Conservation (phyloP, 768 basidiomycete species). For the Suillus ampliporus region DNA sequence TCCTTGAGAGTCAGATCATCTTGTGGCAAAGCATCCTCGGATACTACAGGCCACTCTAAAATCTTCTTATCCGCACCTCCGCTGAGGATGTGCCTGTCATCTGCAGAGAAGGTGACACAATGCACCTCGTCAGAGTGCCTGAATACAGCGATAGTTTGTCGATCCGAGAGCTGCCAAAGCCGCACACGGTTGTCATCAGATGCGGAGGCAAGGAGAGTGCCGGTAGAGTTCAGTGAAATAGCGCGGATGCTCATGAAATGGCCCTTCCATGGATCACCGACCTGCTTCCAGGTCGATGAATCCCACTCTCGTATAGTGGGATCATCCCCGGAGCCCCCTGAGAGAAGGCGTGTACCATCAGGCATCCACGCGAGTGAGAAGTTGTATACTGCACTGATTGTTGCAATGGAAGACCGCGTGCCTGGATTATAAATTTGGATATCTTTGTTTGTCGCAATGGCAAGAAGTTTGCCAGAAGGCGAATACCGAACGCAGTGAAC, state of each 20-base stretch:
- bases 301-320: neutral
- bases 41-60: neutral
- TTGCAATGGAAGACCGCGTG: neutral
- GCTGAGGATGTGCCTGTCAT: neutral
- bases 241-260: neutral
- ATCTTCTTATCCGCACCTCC: neutral
- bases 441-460: neutral
- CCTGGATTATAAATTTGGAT: neutral
- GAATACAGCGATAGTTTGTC: neutral
- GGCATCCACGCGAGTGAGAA: neutral
- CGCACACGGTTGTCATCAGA: neutral
- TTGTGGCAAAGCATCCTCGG: neutral
- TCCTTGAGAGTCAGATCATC: too few species aligned
- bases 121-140: neutral
- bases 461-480: neutral
- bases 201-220: too few species aligned
- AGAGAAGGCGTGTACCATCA: neutral
- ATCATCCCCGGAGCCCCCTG: neutral
- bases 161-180: neutral
- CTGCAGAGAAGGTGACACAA: neutral
- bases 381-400: neutral
- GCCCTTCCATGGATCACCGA: neutral
- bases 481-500: neutral
- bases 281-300: neutral
- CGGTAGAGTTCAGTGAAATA: neutral